phyloP scores from a whole-genome alignment of 805 yeast genomes.

The Hanseniaspora taiwanica region DNA sequence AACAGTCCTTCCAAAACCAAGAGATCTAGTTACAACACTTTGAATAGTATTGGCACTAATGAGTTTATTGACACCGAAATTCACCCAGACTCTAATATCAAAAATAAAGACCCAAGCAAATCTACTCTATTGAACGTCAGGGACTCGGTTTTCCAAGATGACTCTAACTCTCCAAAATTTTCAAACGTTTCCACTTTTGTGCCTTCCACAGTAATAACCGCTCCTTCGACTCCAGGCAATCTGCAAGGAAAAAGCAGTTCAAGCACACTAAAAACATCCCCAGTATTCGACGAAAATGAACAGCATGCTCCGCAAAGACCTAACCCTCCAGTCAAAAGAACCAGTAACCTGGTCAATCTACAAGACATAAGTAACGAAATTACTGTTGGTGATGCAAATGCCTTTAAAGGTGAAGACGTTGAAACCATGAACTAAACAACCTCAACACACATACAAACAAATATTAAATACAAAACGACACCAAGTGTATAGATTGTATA shows the following conservation, averaged over 20 bases:
- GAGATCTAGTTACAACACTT: conserved; percentile 55
- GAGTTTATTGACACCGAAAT: conserved; percentile 54
- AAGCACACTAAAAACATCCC: background rate
- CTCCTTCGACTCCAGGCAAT: conserved; percentile 11
- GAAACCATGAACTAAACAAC: background rate
- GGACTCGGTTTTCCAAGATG: conserved; percentile 26
- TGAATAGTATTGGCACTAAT: conserved; percentile 77
- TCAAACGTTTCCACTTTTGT: background rate
- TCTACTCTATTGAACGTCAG: conserved; percentile 25
- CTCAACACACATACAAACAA: too few species aligned
- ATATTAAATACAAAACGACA: too few species aligned
- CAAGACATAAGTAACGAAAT: conserved; percentile 23
- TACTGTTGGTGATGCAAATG: conserved; percentile 20
- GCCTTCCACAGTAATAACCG: background rate
- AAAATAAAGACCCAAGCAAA: conserved; percentile 42
- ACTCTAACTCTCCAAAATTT: conserved; percentile 3
- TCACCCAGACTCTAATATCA: conserved; percentile 31
- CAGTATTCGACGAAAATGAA: background rate
- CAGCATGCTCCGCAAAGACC: background rate
- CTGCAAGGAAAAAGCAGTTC: background rate
- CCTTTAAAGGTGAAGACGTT: conserved; percentile 17
- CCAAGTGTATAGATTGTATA: too few species aligned
- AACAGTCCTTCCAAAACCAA: conserved; percentile 20
- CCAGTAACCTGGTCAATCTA: conserved; percentile 27
- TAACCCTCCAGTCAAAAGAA: conserved; percentile 9